phyloP scores from a whole-genome alignment of 2,329 filamentous ascomycete species.

The Colletotrichum cordylinicola region DNA sequence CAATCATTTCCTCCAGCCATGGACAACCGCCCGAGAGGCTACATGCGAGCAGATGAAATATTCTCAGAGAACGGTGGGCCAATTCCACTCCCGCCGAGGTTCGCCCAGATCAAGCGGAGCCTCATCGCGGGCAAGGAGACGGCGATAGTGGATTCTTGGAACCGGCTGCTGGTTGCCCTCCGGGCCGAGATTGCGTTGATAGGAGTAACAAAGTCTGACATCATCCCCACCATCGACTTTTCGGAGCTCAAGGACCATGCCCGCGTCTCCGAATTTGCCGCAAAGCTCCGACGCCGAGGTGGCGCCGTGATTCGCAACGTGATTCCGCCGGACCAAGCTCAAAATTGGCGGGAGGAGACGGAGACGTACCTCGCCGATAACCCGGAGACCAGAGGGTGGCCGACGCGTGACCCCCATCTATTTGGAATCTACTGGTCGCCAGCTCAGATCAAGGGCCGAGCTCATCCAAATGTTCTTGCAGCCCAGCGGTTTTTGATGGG shows the following conservation, averaged over 20 bases:
- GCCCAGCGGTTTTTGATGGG: slow-evolving; percentile 72
- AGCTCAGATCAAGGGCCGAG: slow-evolving; percentile 70
- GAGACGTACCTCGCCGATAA: slow-evolving; percentile 57
- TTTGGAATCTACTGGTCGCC: slow-evolving; percentile 64
- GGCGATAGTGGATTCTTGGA: slow-evolving; percentile 60
- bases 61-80: slow-evolving; percentile 22
- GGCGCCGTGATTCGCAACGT: slow-evolving; percentile 69
- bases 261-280: slow-evolving; percentile 56
- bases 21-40: slow-evolving; percentile 18
- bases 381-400: slow-evolving; percentile 35
- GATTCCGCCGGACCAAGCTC: slow-evolving; percentile 60
- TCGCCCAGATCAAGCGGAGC: slow-evolving; percentile 60
- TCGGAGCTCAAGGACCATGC: slow-evolving; percentile 51
- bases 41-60: slow-evolving; percentile 18
- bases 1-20: slow-evolving; percentile 19
- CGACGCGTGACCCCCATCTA: slow-evolving; percentile 35
- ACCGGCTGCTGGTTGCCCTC: slow-evolving; percentile 56
- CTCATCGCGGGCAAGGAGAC: slow-evolving; percentile 61
- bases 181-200: slow-evolving; percentile 58
- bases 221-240: slow-evolving; percentile 64
- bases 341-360: slow-evolving; percentile 57
- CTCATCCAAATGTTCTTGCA: slow-evolving; percentile 66
- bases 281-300: slow-evolving; percentile 42
- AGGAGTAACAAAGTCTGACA: slow-evolving; percentile 51
- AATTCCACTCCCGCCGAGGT: slow-evolving; percentile 63